Base-by-base conservation (phyloP, 2,329 filamentous ascomycete genomes). In the Lachnellula cervina region DNA sequence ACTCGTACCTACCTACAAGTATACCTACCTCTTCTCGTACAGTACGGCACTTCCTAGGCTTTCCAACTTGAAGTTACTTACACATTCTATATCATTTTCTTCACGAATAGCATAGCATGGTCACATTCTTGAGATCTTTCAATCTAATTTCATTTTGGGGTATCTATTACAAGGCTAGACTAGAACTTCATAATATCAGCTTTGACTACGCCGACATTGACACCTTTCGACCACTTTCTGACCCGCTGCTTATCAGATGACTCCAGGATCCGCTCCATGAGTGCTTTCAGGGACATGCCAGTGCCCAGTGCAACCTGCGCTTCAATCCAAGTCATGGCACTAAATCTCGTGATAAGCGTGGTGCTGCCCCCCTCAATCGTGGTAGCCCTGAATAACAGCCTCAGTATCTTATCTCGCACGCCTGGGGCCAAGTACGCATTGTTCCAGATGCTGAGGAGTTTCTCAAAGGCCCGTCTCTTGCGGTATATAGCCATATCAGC, bases 331-430 rank as follows among this genome's bases (percentile, higher is more conserved):
- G 81, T 86, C 52, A 93, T 70, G 19, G 88, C 75, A 16, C 88
- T 89, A 44, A 87, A 85, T 55, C 91, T 78, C 1, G 90, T 95
- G 38, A 90, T 79, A 46, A 96, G 76, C n/a, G 88, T 93, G 4
- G 86, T 89, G 70, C 88, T 90, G 1, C 89, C 90, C 1, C 81
- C 84, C 32, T 84, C 80, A 34, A 92, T 81, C 46, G 78, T 79
- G 0, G 83, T 84, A 2, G 86, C 84, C 42, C 87, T 80, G 65
- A 86, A 86, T 16, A 95, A 62, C 21, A 94, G 78, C 67, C 74
- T 72, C 28, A 83, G 67, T 14, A 83, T 72, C 62, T 85, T 83
- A 52, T 81, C 82, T 56, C 83, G 82, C 17, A 76, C 71, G 4
- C 61, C 64, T 34, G 57, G 49, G 3, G 80, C 77, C 57, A 89